Conservation (phyloP, 1,284 basidiomycete species). For the Irpex sp. region DNA sequence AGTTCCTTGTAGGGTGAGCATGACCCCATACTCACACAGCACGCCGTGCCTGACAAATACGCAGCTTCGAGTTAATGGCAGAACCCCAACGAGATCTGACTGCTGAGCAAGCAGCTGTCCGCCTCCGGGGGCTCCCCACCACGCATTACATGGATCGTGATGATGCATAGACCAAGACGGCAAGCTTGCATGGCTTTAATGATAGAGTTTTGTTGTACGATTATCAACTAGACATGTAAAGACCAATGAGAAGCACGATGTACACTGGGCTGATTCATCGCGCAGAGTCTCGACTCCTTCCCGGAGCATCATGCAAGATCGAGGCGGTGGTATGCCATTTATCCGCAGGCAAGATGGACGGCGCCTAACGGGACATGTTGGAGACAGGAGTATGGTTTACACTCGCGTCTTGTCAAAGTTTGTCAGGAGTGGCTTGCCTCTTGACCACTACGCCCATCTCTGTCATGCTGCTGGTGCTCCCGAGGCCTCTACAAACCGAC, state of each 20-base stretch:
- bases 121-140: constrained; percentile 49
- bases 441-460: neutral
- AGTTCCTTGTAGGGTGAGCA: constrained; percentile 87
- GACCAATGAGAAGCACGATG: neutral
- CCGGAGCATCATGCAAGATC: too few species aligned
- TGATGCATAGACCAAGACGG: constrained; percentile 2
- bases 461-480: neutral
- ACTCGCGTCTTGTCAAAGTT: neutral
- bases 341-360: too few species aligned
- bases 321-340: too few species aligned
- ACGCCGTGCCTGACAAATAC: neutral
- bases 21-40: neutral
- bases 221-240: neutral
- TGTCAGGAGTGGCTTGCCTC: neutral
- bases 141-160: constrained; percentile 45
- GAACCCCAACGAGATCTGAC: constrained; percentile 92
- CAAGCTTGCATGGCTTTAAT: neutral
- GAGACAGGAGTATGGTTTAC: neutral
- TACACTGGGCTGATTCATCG: neutral
- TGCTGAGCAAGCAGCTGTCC: constrained; percentile 81
- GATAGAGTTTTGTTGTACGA: neutral
- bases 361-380: neutral
- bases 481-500: neutral
- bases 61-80: constrained; percentile 87
- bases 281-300: neutral